Conservation (phyloP, 306 rosid genomes). For the apple (Malus domestica) region DNA sequence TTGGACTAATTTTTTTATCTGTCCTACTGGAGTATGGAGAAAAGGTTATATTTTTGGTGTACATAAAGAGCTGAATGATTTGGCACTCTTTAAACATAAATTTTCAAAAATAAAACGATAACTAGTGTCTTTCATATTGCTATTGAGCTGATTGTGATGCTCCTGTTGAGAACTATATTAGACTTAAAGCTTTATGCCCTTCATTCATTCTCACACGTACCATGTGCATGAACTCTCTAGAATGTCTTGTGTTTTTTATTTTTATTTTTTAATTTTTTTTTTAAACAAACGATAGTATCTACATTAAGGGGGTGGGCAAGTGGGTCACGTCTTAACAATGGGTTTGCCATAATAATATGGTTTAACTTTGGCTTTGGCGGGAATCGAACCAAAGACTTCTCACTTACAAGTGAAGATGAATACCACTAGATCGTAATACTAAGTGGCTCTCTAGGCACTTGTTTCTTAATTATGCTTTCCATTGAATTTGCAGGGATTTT, state of each 20-base stretch:
- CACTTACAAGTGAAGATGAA: too few relatives aligned
- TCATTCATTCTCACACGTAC: background rate
- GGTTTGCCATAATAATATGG: too few relatives aligned
- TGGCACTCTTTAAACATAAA: background rate
- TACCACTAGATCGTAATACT: too few relatives aligned
- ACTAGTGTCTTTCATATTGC: background rate
- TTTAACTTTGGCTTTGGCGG: too few relatives aligned
- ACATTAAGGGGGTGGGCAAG: too few relatives aligned
- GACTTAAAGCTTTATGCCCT: background rate
- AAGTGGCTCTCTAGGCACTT: background rate
- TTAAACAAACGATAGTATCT: too few relatives aligned
- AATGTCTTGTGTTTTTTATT: background rate
- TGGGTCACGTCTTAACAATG: too few relatives aligned
- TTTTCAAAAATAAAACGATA: background rate
- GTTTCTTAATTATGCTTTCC: background rate
- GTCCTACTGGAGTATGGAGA: background rate
- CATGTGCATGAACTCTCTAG: background rate
- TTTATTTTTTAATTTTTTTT: too few relatives aligned
- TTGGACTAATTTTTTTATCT: background rate
- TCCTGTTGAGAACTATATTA: background rate
- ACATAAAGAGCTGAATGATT: background rate
- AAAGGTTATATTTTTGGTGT: background rate
- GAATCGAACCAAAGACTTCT: too few relatives aligned
- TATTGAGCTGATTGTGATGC: background rate
- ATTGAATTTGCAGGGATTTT: slow-evolving; percentile 55